Evolutionary conservation across 805 yeast genomes (phyloP).

Genomic region (Cyberlindnera saturnus): DNA sequence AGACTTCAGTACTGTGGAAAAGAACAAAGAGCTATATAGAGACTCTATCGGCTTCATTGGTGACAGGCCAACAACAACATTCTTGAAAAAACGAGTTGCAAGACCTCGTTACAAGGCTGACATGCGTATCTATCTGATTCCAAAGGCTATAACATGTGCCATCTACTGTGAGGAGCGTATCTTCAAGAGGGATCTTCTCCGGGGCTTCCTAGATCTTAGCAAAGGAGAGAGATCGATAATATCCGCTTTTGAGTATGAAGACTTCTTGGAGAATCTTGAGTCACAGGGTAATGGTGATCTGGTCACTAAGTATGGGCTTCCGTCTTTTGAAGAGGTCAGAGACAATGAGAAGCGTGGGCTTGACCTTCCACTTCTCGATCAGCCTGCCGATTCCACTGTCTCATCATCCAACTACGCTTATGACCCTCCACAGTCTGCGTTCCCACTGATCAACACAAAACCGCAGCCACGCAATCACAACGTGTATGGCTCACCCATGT

Average conservation of each 20-base stretch:
- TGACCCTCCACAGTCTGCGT: too few relatives aligned
- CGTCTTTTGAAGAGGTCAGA: conserved; percentile 12
- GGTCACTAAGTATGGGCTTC: conserved; percentile 11
- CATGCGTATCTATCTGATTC: conserved; percentile 56
- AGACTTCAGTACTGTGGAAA: conserved; percentile 15
- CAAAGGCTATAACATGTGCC: conserved; percentile 32
- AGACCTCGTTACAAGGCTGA: conserved; percentile 57
- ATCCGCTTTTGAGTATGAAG: conserved; percentile 26
- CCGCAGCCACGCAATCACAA: too few relatives aligned
- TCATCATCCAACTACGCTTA: too few relatives aligned
- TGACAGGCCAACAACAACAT: conserved; percentile 41
- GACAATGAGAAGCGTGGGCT: background rate
- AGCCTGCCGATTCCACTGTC: too few relatives aligned
- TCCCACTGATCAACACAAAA: too few relatives aligned
- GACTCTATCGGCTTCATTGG: conserved; percentile 26
- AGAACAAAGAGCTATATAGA: conserved; percentile 14
- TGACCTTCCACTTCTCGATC: too few relatives aligned
- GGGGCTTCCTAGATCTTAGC: conserved; percentile 39
- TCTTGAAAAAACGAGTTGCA: conserved; percentile 51
- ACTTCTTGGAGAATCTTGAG: conserved; percentile 11
- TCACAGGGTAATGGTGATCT: conserved; percentile 13
- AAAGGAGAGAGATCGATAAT: conserved; percentile 23
- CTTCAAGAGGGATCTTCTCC: conserved; percentile 45
- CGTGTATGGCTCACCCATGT: too few relatives aligned
- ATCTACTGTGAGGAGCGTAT: conserved; percentile 44